Evolutionary conservation across 306 rosid species (phyloP).

Genomic region (Citrullus colocynthis): DNA sequence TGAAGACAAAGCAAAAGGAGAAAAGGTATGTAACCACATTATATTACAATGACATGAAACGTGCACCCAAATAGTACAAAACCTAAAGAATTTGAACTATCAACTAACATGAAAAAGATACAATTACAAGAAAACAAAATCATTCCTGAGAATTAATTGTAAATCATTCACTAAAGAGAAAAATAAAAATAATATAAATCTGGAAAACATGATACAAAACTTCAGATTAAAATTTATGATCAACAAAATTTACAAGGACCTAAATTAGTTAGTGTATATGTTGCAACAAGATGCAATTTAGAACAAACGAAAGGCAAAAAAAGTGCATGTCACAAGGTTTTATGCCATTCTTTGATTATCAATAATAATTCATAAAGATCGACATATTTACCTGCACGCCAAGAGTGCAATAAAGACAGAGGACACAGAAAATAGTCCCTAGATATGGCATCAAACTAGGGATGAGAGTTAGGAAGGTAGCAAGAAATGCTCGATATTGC

Average conservation of each 20-base stretch:
- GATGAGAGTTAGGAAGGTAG: slow-evolving; percentile 81
- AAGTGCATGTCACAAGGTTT: background rate
- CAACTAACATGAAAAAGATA: background rate
- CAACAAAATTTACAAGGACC: background rate
- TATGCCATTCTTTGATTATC: background rate
- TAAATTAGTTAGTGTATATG: background rate
- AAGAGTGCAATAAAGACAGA: slow-evolving; percentile 73
- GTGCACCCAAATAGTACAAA: background rate
- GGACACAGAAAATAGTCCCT: slow-evolving; percentile 75
- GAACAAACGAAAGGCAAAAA: background rate
- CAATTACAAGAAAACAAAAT: background rate
- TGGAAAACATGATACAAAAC: background rate
- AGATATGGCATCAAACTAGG: slow-evolving; percentile 98
- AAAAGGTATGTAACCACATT: background rate
- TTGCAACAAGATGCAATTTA: background rate
- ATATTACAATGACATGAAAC: background rate
- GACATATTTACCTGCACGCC: slow-evolving; percentile 70
- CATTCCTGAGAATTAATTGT: background rate
- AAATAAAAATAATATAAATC: background rate
- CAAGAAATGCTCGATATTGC: slow-evolving; percentile 79
- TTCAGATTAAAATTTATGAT: background rate
- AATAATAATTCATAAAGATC: background rate
- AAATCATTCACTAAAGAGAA: background rate
- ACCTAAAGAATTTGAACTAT: background rate
- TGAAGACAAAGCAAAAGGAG: background rate